Evolutionary conservation across 2,329 filamentous ascomycete genomes (phyloP), one percentile per base, ranked within the genome.

Genomic region (Anthostomella pinea): DNA sequence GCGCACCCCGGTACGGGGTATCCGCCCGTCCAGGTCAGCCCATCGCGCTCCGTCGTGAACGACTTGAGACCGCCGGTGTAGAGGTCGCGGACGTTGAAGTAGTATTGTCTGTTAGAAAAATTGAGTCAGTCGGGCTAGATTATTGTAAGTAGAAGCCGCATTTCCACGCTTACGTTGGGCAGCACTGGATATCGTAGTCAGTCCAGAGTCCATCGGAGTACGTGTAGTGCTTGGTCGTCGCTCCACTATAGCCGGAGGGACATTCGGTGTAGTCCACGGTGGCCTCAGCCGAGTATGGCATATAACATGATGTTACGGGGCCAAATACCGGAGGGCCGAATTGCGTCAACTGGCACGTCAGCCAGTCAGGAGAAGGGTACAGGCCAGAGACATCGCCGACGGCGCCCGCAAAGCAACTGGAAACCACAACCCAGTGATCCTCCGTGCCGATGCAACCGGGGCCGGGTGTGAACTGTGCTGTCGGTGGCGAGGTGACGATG

Each of bases 301-400:
- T n/a, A 17, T 11, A 30, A 23, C 42, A 45, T 24, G 42, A 42
- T 22, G 30, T n/a, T n/a, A n/a, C 11, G 6, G 35, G 25, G 3
- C 6, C 20, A 15, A 22, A 15, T 10, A 19, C 2, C 8, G 33
- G 21, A 9, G 42, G 34, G 17, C 42, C 39, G 9, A 45, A 45
- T 13, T 45, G 27, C 18, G 38, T 45, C 18, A 45, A 22, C 32
- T 30, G 31, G 24, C 41, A 44, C n/a, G 41, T 44, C 23, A 44
- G 9, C 41, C 38, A 44, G 41, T 41, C 38, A 3, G 38, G 34
- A 21, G 38, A 38, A 15, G 18, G 15, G 14, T 10, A 16, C 10
- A 14, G 13, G n/a, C n/a, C n/a, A n/a, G n/a, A n/a, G n/a, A n/a
- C n/a, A n/a, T n/a, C n/a, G n/a, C n/a, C n/a, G n/a, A n/a, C n/a